Evolutionary conservation across 495 filamentous ascomycete species (phyloP), one percentile per base, ranked within the genome.

Genomic region (Hypoxylon crocopeplum): DNA sequence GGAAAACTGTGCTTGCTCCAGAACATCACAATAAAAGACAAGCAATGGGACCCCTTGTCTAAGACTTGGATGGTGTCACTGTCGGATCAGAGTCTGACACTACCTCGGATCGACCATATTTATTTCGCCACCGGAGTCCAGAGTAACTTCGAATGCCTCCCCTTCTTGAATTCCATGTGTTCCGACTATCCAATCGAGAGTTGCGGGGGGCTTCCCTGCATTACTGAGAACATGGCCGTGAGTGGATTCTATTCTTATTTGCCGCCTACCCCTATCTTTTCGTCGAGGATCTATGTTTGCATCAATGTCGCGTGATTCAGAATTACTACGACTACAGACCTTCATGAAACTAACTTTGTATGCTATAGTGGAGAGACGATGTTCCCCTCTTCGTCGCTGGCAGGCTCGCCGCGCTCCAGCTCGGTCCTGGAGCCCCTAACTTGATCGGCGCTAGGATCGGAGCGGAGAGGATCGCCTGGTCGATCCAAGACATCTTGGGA

Each of bases 351-450:
- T 62, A 48, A 57, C 48, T 56, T 13, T 3, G 41, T 15, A 12
- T 16, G 13, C 71, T 84, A 11, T 79, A 82, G 77, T 88, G 85
- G 85, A 70, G 72, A 42, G 64, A 80, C 3, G 82, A 81, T 44
- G 79, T 87, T 4, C 85, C 85, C 3, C 66, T 88, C 5, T 88
- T 87, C 59, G 64, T 86, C 48, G 82, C 84, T 0, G 86, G 85
- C 12, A 73, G 82, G 50, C 71, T 88, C 50, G 85, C 81, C 0
- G 79, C 74, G 5, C 61, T 88, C 33, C 74, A 83, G 22, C 69
- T 88, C 5, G 85, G 86, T 2, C 86, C 84, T 24, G 82, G 77
- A 10, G 84, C 84, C 1, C 79, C 78, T 12, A 87, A 88, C 69
- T 72, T 88, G 2, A 85, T 85, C 47, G 85, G 85, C 4, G 83